Evolutionary conservation across 306 rosid species (phyloP).

Genomic region (Lathyrus oleraceus): DNA sequence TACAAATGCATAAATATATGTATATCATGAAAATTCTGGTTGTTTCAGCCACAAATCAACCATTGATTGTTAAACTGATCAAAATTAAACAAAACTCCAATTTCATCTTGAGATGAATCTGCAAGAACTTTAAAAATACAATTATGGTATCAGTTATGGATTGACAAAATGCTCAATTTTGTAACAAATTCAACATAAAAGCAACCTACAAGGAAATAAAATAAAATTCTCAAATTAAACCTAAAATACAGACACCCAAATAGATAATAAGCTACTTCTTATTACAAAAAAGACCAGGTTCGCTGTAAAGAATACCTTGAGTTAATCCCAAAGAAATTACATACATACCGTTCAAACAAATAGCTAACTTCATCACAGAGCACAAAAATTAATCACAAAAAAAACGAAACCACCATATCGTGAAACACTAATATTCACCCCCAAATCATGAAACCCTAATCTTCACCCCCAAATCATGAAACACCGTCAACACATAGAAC

Average conservation of each 20-base stretch:
- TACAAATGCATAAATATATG: not conserved
- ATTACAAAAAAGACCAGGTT: not conserved
- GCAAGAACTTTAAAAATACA: not conserved
- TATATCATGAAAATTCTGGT: not conserved
- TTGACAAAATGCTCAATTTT: not conserved
- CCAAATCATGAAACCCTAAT: constrained; percentile 12
- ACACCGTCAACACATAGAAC: not conserved
- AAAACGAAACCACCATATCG: not conserved
- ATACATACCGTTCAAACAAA: not conserved
- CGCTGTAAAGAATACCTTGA: not conserved
- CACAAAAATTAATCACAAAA: not conserved
- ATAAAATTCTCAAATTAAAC: not conserved
- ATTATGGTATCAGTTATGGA: not conserved
- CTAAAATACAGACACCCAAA: not conserved
- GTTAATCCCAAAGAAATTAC: no score
- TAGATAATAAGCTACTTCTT: not conserved
- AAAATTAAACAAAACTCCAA: not conserved
- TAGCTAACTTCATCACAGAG: not conserved
- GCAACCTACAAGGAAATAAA: no score
- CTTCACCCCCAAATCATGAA: not conserved
- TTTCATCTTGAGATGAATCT: not conserved
- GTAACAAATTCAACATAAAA: not conserved
- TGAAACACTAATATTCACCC: constrained; percentile 7
- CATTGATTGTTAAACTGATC: not conserved
- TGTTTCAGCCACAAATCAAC: not conserved